These are phyloP conservation scores for Mucor irregularis DNA, from an alignment of 371 early-diverging fungal species.

Conservation along the genomic window DNA sequence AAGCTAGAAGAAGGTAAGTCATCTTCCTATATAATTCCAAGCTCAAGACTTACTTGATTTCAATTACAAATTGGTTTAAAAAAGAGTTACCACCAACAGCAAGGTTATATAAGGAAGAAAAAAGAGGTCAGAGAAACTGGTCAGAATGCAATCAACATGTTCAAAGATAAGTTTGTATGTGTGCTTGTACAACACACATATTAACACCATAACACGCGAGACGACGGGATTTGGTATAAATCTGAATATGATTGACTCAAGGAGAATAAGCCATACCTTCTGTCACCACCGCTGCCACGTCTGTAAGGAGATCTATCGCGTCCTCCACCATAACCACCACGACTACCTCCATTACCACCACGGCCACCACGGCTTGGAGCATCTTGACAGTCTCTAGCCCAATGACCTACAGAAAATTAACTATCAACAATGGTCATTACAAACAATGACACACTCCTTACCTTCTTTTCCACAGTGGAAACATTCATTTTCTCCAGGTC, in stretches of 20 bases:
- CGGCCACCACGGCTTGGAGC: constrained; percentile 34
- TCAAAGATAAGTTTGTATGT: constrained; percentile 4
- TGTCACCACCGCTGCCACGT: constrained; percentile 32
- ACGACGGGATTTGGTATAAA: constrained; percentile 16
- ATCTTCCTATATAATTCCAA: neutral
- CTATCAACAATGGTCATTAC: neutral
- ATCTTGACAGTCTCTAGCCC: constrained; percentile 73
- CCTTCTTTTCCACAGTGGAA: constrained; percentile 70
- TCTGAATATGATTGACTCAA: constrained; percentile 3
- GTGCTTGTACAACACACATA: neutral
- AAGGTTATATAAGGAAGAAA: too few relatives aligned
- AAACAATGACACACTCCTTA: constrained; percentile 8
- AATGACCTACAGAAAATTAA: constrained; percentile 55
- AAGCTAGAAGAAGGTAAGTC: neutral
- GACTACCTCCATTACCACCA: constrained; percentile 8
- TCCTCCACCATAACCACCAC: constrained; percentile 18
- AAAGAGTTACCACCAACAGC: too few relatives aligned
- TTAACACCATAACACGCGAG: constrained; percentile 3
- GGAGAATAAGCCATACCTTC: constrained; percentile 33
- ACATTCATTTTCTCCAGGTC: constrained; percentile 61
- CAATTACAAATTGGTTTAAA: too few relatives aligned
- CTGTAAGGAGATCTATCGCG: constrained; percentile 32
- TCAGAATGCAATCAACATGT: neutral
- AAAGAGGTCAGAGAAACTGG: too few relatives aligned
- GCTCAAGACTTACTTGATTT: too few relatives aligned